Base-by-base conservation (phyloP, 1,284 basidiomycete species). In the Sanghuangporus sanghuang region DNA sequence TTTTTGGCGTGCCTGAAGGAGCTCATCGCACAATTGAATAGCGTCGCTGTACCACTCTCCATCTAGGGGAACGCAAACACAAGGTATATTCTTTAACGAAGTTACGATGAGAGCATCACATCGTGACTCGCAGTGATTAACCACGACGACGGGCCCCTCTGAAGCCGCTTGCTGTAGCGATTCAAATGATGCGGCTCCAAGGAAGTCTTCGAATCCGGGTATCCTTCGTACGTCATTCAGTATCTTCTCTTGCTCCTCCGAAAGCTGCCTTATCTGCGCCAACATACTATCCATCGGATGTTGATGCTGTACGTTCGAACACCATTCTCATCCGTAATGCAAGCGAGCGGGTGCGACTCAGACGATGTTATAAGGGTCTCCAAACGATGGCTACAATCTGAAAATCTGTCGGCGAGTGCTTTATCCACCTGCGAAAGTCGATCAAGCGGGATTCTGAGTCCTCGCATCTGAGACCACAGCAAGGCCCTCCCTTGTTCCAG, bases 111-210 rank as follows among this genome's bases (percentile, higher is more conserved):
- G 14, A 11, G 23, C 56, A 27, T 57, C 56, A 27, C 32, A 57
- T 4, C 67, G 65, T 16, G n/a, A 53, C 21, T 46, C 36, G 27
- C 32, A 23, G 40, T 59, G 35, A 36, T 55, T 61, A 36, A 66
- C 54, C 23, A 48, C n/a, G 36, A 63, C 42, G 56, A 63, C 46
- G 9, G 57, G 61, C 36, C 60, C 63, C 16, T 27, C 56, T 57
- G 16, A 44, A 14, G 64, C 65, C 3, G 64, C 65, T 18, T 42
- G 56, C 40, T 57, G 67, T 9, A 68, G 64, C 18, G 36, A 18
- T 8, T 57, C 46, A 39, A 50, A 66, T 23, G 55, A 58, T 16
- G 42, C 36, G 16, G 48, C 35, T 57, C 16, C 35, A 58, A 66
- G 49, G 55, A 66, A 46, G 38, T 61, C 14, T 36, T 61, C 32